Evolutionary conservation across 192 early-diverging fungal genomes (phyloP).

Genomic region (Coemansia nantahalensis): DNA sequence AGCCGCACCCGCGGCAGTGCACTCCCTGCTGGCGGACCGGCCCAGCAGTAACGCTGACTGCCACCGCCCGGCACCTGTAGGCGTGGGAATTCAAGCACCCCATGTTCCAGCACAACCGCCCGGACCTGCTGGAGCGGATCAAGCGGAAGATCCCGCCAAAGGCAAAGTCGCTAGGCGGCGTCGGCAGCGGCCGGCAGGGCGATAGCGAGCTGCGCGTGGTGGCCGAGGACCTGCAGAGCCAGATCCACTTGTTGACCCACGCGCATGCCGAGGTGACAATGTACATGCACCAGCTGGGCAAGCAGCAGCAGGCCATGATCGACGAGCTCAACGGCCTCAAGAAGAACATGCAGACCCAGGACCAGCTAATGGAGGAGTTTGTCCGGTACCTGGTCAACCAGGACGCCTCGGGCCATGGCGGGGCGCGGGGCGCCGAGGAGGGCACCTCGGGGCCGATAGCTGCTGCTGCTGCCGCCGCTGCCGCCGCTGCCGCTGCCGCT

Average conservation of each 20-base stretch:
- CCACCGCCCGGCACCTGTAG: too few relatives aligned
- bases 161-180: conserved; percentile 44
- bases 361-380: conserved; percentile 55
- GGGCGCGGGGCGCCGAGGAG: conserved; percentile 13
- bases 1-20: too few relatives aligned
- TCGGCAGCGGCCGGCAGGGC: conserved; percentile 31
- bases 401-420: conserved; percentile 14
- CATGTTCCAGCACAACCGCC: conserved; percentile 71
- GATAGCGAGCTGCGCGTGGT: conserved; percentile 44
- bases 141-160: conserved; percentile 64
- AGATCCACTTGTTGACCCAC: conserved; percentile 51
- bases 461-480: conserved; percentile 27
- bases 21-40: background rate
- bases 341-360: conserved; percentile 55
- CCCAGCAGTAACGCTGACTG: too few relatives aligned
- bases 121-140: conserved; percentile 66
- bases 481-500: conserved; percentile 28
- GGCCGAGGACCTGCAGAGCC: conserved; percentile 48
- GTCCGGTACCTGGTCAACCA: conserved; percentile 52
- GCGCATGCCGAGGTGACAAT: conserved; percentile 54
- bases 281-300: conserved; percentile 55
- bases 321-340: conserved; percentile 52
- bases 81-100: conserved; percentile 91
- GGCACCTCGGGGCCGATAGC: conserved; percentile 27
- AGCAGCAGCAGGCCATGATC: conserved; percentile 52